phyloP scores from a whole-genome alignment of 1,284 basidiomycete genomes.

The Ustilago sp. region DNA sequence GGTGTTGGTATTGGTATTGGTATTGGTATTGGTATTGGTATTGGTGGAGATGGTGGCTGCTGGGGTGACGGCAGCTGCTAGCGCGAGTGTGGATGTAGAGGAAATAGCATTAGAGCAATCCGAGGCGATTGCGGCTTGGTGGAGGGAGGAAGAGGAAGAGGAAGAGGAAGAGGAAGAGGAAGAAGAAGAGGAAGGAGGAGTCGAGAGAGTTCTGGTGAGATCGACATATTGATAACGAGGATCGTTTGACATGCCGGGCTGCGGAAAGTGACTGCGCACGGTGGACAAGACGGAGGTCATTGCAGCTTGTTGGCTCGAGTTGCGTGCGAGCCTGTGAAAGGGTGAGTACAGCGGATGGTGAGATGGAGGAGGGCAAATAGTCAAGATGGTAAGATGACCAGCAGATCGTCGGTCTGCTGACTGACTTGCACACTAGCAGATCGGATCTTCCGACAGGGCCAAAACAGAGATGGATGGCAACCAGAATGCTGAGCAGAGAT shows the following conservation, averaged over 20 bases:
- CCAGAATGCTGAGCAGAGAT: not conserved
- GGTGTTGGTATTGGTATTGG: not conserved
- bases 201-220: conserved; percentile 19
- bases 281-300: conserved; percentile 49
- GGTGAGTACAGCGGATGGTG: not conserved
- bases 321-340: not conserved
- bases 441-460: conserved; percentile 1
- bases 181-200: not conserved
- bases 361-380: not conserved
- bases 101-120: conserved; percentile 23
- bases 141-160: conserved; percentile 15
- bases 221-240: conserved; percentile 39
- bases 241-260: conserved; percentile 49
- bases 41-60: conserved; percentile 20
- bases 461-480: no score
- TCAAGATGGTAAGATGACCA: not conserved
- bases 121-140: conserved; percentile 9
- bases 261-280: conserved; percentile 48
- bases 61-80: conserved; percentile 21
- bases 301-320: conserved; percentile 20
- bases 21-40: conserved; percentile 1
- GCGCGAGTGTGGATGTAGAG: conserved; percentile 23
- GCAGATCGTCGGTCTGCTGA: not conserved
- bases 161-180: conserved; percentile 10
- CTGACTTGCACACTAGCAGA: not conserved